phyloP scores from a whole-genome alignment of 306 rosid species.

The Datisca glomerata region DNA sequence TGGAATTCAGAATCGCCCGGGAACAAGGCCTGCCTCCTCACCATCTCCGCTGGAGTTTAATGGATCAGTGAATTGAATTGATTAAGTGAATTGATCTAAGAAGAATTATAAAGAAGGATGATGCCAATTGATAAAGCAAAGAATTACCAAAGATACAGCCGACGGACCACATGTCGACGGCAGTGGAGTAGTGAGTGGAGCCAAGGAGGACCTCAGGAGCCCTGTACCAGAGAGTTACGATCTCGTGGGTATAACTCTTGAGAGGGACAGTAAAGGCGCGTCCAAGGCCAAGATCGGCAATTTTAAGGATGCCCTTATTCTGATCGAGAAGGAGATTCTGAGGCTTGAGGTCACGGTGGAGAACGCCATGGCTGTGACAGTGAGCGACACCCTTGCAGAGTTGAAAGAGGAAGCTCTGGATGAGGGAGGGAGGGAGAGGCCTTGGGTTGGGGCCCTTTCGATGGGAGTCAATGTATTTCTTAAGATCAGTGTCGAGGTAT shows the following conservation, averaged over 20 bases:
- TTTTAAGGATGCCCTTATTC: slow-evolving; percentile 62
- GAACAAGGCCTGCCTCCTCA: slow-evolving; percentile 70
- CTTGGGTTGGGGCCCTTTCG: slow-evolving; percentile 59
- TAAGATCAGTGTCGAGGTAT: slow-evolving; percentile 85
- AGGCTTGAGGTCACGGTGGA: slow-evolving; percentile 85
- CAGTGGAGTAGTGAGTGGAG: slow-evolving; percentile 80
- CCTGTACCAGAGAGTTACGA: slow-evolving; percentile 93
- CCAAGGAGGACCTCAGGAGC: slow-evolving; percentile 95
- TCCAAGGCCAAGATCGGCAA: slow-evolving; percentile 87
- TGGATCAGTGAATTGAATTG: not conserved
- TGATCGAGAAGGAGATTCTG: slow-evolving; percentile 86
- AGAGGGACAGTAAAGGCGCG: slow-evolving; percentile 91
- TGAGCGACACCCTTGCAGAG: slow-evolving; percentile 91
- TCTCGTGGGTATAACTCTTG: slow-evolving; percentile 92
- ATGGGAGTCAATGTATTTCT: slow-evolving; percentile 77
- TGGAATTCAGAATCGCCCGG: slow-evolving; percentile 95
- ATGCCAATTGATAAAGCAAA: not conserved
- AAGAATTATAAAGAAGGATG: not conserved
- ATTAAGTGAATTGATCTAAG: slow-evolving; percentile 1
- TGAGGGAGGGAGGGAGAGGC: slow-evolving; percentile 29
- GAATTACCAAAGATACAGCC: slow-evolving; percentile 76
- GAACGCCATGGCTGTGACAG: slow-evolving; percentile 89
- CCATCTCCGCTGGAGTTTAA: slow-evolving; percentile 66
- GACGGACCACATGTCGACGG: slow-evolving; percentile 94
- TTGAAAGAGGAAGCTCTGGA: slow-evolving; percentile 81